Evolutionary conservation across 768 basidiomycete species (phyloP), one percentile per base, ranked within the genome.

Genomic region (Atractiella rhizophila): DNA sequence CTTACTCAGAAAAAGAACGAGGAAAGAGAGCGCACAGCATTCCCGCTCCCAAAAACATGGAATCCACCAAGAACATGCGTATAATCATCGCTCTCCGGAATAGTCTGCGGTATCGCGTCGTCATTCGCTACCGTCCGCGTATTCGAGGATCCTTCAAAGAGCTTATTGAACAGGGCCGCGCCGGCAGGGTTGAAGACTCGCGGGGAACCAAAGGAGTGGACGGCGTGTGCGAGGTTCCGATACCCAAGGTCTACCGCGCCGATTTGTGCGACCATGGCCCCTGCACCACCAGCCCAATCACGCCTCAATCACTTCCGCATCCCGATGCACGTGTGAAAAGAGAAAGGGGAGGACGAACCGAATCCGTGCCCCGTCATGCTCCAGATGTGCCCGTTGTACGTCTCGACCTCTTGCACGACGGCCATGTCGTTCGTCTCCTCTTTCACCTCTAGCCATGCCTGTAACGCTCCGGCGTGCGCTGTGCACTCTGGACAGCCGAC

Each of bases 51-150:
- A 19, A 30, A 44, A 19, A 54, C 39, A 44, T 54, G 50, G 47
- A 54, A 50, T 15, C 51, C 50, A 37, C 50, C 46, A 27, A 52
- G 46, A 9, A 45, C 43, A 35, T 44, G 40, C 2, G 43, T 48
- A 42, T 54, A 54, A 39, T 50, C 40, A 15, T 37, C 47, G 4
- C 29, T 31, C 28, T 43, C 50, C 27, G 50, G 51, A 35, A 54
- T 54, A 41, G 44, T 37, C 5, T 28, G 39, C 13, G 48, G 47
- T 26, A 48, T 39, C 5, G 32, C 28, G 37, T 54, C 52, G 32
- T 50, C n/a, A 44, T 54, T 54, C 31, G 48, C 48, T 26, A 54
- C 51, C 15, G 41, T 40, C 1, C 52, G 48, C 47, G 51, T 50
- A 16, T 45, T 39, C 1, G 52, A n/a, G n/a, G 35, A 48, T 44